These are phyloP conservation scores for Aspergillus melleus DNA, from an alignment of 2,329 filamentous ascomycete species.

Conservation along the genomic window DNA sequence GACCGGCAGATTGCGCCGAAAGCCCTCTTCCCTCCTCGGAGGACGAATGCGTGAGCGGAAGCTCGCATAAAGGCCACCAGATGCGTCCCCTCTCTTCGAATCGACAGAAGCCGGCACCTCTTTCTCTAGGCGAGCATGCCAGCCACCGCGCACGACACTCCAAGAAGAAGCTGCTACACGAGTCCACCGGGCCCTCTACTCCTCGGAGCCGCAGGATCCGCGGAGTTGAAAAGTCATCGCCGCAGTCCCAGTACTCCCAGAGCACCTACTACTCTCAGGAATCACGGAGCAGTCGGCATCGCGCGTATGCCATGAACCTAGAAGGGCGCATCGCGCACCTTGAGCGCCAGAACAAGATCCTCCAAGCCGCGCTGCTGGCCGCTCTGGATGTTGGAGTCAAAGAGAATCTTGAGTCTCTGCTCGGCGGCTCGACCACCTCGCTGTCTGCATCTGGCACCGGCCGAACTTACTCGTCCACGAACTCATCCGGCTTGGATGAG, in stretches of 20 bases:
- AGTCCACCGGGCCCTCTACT: slow-evolving; percentile 19
- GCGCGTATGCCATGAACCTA: slow-evolving; percentile 25
- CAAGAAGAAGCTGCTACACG: slow-evolving; percentile 10
- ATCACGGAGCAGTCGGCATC: slow-evolving; percentile 17
- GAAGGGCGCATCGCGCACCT: slow-evolving; percentile 41
- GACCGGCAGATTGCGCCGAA: slow-evolving; percentile 24
- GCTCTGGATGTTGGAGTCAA: slow-evolving; percentile 40
- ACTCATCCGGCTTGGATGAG: slow-evolving; percentile 18
- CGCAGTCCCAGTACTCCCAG: slow-evolving; percentile 26
- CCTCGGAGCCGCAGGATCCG: slow-evolving; percentile 24
- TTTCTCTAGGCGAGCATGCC: slow-evolving; percentile 7
- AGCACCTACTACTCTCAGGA: slow-evolving; percentile 22
- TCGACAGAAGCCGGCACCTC: slow-evolving; percentile 16
- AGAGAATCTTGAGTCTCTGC: slow-evolving; percentile 28
- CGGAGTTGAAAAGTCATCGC: slow-evolving; percentile 21
- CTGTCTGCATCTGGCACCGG: slow-evolving; percentile 18
- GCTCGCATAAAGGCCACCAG: slow-evolving; percentile 6
- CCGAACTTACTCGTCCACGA: slow-evolving; percentile 20
- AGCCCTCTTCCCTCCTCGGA: slow-evolving; percentile 43
- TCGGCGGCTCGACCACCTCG: slow-evolving; percentile 22
- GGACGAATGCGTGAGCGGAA: slow-evolving; percentile 34
- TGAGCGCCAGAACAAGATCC: slow-evolving; percentile 44
- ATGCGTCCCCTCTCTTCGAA: slow-evolving; percentile 8
- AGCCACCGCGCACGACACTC: slow-evolving; percentile 3
- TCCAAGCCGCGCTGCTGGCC: slow-evolving; percentile 43